phyloP scores from a whole-genome alignment of 345 rosid genomes.

The Gossypium arboreum region DNA sequence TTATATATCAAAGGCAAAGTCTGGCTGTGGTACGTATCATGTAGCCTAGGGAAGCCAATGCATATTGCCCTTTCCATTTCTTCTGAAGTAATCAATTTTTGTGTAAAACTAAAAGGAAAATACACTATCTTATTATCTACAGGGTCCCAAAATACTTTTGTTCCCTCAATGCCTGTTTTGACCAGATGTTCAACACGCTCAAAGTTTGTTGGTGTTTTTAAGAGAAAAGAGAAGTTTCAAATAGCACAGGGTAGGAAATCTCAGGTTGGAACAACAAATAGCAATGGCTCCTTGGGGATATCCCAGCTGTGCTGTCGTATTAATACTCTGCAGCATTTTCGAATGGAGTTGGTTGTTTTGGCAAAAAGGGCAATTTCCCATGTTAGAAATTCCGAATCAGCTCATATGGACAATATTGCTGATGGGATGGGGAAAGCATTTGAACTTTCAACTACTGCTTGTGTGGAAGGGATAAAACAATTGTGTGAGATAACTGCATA shows the following conservation, averaged over 20 bases:
- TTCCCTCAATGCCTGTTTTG: slow-evolving; percentile 74
- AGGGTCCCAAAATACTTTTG: slow-evolving; percentile 62
- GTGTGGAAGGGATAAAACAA: slow-evolving; percentile 74
- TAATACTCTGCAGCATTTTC: slow-evolving; percentile 70
- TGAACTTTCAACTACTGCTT: slow-evolving; percentile 63
- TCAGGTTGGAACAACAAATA: slow-evolving; percentile 46
- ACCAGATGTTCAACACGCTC: slow-evolving; percentile 78
- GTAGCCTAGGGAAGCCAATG: slow-evolving; percentile 1
- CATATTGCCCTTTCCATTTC: not conserved
- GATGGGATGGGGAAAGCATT: slow-evolving; percentile 52
- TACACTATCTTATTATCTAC: slow-evolving; percentile 18
- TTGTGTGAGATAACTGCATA: slow-evolving; percentile 76
- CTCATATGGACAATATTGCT: slow-evolving; percentile 34
- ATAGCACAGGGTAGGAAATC: slow-evolving; percentile 47
- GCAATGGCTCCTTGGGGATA: slow-evolving; percentile 48
- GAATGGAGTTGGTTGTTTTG: slow-evolving; percentile 54
- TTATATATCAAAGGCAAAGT: slow-evolving; percentile 69
- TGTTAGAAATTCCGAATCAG: slow-evolving; percentile 60
- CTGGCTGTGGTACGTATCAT: slow-evolving; percentile 75
- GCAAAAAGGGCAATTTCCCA: slow-evolving; percentile 53
- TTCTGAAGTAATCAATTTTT: not conserved
- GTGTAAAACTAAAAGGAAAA: not conserved
- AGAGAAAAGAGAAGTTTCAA: slow-evolving; percentile 64
- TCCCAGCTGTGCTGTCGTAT: slow-evolving; percentile 76
- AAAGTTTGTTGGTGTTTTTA: slow-evolving; percentile 61